A percentile compares a stretch with the other conserved stretches of the same genome.
These are phyloP conservation scores for Elasticomyces elasticus DNA, from an alignment of 495 filamentous ascomycete species.

Conservation along the genomic window DNA sequence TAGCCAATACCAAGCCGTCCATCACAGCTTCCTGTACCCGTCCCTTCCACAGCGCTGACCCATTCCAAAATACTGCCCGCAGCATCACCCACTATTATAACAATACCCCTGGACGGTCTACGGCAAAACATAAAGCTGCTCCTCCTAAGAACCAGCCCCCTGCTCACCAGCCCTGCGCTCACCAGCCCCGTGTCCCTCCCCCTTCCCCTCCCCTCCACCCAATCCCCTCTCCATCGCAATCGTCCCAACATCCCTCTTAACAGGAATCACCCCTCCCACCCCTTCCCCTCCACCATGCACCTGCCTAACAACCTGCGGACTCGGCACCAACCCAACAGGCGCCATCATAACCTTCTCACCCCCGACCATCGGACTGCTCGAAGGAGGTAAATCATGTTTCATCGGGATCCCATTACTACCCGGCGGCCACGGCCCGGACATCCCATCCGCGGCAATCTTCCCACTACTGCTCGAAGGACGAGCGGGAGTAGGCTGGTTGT, in stretches of 20 bases:
- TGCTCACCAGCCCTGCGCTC: no score
- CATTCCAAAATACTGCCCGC: no score
- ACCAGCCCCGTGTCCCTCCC: no score
- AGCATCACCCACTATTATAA: no score
- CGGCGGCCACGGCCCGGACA: constrained; percentile 19
- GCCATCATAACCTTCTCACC: neutral
- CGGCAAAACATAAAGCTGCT: no score
- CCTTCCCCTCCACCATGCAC: neutral
- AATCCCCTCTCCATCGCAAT: no score
- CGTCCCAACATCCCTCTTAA: constrained; percentile 1
- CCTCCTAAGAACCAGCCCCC: no score
- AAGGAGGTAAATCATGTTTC: constrained; percentile 13
- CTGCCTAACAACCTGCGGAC: constrained; percentile 1
- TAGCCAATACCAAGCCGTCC: no score
- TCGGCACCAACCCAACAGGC: constrained; percentile 3
- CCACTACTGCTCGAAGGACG: constrained; percentile 2
- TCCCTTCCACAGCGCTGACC: no score
- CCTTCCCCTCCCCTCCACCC: no score
- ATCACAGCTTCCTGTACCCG: no score
- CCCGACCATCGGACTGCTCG: neutral
- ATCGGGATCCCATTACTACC: constrained; percentile 17
- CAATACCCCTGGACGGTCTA: no score
- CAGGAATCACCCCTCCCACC: neutral
- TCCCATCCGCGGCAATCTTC: constrained; percentile 17
- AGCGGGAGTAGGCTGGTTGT: constrained; percentile 3